Percentiles rank a stretch among this genome's conserved stretches.
phyloP scores from a whole-genome alignment of 495 filamentous ascomycete genomes.

The Aeminium ludgeri region DNA sequence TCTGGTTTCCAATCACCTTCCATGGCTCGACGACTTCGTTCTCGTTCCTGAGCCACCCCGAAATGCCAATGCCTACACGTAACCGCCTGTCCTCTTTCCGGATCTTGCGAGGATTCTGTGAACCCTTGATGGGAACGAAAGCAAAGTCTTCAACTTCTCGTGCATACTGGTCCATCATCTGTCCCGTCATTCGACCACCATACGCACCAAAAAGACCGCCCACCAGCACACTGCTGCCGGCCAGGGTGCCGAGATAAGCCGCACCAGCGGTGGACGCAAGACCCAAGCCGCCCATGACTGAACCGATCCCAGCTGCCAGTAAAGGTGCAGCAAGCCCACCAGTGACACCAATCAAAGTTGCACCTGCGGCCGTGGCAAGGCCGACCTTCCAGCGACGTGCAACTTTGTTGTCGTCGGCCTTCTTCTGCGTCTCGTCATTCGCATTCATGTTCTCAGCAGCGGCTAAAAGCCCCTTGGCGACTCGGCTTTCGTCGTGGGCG shows the following conservation, averaged over 20 bases:
- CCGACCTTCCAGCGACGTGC: conserved; percentile 66
- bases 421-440: conserved; percentile 49
- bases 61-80: conserved; percentile 65
- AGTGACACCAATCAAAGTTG: conserved; percentile 64
- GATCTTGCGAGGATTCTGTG: conserved; percentile 22
- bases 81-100: conserved; percentile 45
- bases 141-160: conserved; percentile 79
- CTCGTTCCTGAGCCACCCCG: conserved; percentile 61
- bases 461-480: conserved; percentile 57
- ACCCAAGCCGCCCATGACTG: conserved; percentile 64
- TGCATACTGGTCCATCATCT: conserved; percentile 77
- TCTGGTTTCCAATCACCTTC: conserved; percentile 49
- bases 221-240: conserved; percentile 58
- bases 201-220: conserved; percentile 82
- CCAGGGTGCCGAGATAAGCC: conserved; percentile 59
- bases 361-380: conserved; percentile 61
- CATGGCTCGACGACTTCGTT: conserved; percentile 59
- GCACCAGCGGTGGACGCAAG: conserved; percentile 65
- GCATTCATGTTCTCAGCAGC: conserved; percentile 52
- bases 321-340: conserved; percentile 69
- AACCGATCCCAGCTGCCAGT: conserved; percentile 65
- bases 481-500: conserved; percentile 23
- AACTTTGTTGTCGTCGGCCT: conserved; percentile 46
- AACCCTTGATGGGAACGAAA: conserved; percentile 54
- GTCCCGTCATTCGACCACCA: conserved; percentile 64